Conservation (phyloP, 495 filamentous ascomycete genomes). For the Xylaria cubensis region DNA sequence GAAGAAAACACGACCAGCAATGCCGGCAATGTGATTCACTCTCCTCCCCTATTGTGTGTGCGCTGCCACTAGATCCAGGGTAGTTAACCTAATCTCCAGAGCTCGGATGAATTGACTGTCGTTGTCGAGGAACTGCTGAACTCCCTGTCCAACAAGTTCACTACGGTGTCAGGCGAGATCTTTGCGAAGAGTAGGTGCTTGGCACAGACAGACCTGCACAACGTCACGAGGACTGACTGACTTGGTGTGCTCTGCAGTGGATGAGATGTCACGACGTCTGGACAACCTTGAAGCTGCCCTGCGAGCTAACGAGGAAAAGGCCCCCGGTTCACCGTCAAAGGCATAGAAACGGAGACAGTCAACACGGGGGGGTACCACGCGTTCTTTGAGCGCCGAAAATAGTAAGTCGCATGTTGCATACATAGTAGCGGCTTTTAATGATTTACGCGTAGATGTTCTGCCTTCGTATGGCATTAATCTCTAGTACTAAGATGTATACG, state of each 20-base stretch:
- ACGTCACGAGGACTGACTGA: slow-evolving; percentile 26
- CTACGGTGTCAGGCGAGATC: slow-evolving; percentile 78
- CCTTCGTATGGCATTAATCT: too few species aligned
- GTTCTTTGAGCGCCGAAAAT: too few species aligned
- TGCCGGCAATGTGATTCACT: slow-evolving; percentile 41
- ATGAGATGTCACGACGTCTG: slow-evolving; percentile 90
- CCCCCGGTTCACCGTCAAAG: slow-evolving; percentile 38
- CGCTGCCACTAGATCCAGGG: slow-evolving; percentile 12
- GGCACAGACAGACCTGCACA: background rate
- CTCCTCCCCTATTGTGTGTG: background rate
- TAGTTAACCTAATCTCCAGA: slow-evolving; percentile 28
- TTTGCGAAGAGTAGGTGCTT: slow-evolving; percentile 79
- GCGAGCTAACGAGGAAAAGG: slow-evolving; percentile 56
- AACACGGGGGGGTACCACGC: background rate
- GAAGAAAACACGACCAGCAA: slow-evolving; percentile 32
- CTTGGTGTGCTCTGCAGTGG: slow-evolving; percentile 63
- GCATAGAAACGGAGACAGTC: slow-evolving; percentile 21
- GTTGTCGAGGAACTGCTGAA: slow-evolving; percentile 87
- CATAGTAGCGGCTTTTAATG: too few species aligned
- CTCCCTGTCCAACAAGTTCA: slow-evolving; percentile 83
- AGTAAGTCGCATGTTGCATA: too few species aligned
- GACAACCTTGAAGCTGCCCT: slow-evolving; percentile 85
- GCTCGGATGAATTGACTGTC: slow-evolving; percentile 65
- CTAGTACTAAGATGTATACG: too few species aligned
- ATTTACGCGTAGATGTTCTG: too few species aligned